Conservation (phyloP, 176 grass and related monocot species). For the Ensete ventricosum region DNA sequence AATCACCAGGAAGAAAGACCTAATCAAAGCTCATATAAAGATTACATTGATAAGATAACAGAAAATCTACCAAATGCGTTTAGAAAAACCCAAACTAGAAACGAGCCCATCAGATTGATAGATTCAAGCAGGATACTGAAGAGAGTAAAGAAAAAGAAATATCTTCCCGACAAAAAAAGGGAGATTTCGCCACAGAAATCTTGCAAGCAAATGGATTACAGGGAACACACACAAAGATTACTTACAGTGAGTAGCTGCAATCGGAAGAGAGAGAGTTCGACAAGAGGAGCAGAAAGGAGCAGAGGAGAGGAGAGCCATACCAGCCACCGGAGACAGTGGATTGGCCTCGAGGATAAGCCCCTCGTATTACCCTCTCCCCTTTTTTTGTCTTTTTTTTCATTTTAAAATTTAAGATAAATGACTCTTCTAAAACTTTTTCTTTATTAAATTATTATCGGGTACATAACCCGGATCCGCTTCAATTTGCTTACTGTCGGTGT, state of each 20-base stretch:
- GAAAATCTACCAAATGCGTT: constrained; percentile 11
- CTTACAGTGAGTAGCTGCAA: constrained; percentile 12
- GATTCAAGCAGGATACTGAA: too few relatives aligned
- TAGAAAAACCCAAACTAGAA: constrained; percentile 28
- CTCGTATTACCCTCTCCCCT: neutral
- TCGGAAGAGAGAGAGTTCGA: constrained; percentile 4
- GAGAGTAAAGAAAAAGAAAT: too few relatives aligned
- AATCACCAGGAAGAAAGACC: neutral
- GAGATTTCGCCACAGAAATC: neutral
- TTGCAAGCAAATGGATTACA: constrained; percentile 7
- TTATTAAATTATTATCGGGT: neutral
- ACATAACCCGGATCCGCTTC: neutral
- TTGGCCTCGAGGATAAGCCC: neutral
- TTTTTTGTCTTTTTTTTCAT: neutral
- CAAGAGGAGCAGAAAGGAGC: constrained; percentile 11
- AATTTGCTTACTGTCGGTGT: too few relatives aligned
- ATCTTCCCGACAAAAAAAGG: neutral
- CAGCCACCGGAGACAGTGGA: neutral
- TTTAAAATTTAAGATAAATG: neutral
- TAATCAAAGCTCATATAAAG: neutral
- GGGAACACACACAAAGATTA: neutral
- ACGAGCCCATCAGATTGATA: neutral
- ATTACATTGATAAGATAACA: neutral
- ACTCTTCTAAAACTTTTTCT: too few relatives aligned
- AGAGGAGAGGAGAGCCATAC: constrained; percentile 60